Conservation (phyloP, 2,329 filamentous ascomycete genomes). For the Stenocarpella maydis region DNA sequence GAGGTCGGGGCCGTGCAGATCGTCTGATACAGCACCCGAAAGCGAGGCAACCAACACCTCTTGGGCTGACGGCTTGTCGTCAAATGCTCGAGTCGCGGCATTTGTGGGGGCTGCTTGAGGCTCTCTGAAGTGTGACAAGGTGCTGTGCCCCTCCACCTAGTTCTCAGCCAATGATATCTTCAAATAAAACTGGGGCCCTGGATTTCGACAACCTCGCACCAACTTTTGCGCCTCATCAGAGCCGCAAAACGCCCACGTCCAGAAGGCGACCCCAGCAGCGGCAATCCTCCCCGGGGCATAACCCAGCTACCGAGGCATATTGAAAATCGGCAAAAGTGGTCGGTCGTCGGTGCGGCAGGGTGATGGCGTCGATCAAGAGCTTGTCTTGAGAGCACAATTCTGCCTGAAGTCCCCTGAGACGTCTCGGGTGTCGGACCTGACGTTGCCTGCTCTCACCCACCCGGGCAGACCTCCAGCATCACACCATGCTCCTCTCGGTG, state of each 20-base stretch:
- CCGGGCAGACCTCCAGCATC: not conserved
- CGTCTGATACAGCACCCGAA: not conserved
- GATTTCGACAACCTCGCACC: not conserved
- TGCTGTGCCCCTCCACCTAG: no score
- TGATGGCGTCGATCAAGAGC: constrained; percentile 24
- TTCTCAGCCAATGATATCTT: not conserved
- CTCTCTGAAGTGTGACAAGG: not conserved
- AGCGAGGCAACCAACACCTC: not conserved
- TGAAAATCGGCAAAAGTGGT: not conserved
- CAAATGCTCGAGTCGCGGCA: constrained; percentile 8
- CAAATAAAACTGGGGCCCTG: not conserved
- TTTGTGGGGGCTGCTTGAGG: constrained; percentile 9
- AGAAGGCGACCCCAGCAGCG: not conserved
- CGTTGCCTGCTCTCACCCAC: not conserved
- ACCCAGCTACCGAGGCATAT: not conserved
- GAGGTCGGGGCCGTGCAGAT: not conserved
- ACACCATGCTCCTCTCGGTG: not conserved
- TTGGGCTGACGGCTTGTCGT: not conserved
- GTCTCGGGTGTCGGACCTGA: constrained; percentile 14
- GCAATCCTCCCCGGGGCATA: not conserved
- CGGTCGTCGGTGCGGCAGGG: not conserved
- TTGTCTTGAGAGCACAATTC: constrained; percentile 21
- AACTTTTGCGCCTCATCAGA: not conserved
- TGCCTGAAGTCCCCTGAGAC: constrained; percentile 27
- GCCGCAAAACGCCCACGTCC: not conserved